A percentile compares a stretch with the other conserved stretches of the same genome.
Evolutionary conservation across 2,329 filamentous ascomycete genomes (phyloP).

Genomic region (Lecanicillium sp.): DNA sequence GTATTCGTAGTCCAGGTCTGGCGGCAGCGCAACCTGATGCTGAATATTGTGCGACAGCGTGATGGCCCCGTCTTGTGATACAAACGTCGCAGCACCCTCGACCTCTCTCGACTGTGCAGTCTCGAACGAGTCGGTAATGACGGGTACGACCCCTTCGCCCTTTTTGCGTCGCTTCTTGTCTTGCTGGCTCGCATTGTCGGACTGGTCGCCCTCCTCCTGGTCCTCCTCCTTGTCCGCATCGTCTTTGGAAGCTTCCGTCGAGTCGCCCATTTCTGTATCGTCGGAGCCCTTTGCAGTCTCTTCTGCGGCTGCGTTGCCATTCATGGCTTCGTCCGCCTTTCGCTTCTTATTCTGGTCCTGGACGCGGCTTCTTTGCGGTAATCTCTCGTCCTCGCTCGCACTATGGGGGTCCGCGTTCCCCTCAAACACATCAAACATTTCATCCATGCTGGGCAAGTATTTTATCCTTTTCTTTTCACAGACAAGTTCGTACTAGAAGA

Average conservation of each 20-base stretch:
- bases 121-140: constrained; percentile 89
- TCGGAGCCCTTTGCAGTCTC: constrained; percentile 1
- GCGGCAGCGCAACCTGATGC: constrained; percentile 91
- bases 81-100: constrained; percentile 64
- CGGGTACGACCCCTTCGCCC: constrained; percentile 58
- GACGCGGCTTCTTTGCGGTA: constrained; percentile 42
- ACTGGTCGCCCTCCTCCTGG: constrained; percentile 25
- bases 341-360: constrained; percentile 70
- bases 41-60: constrained; percentile 95
- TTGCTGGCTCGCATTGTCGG: constrained; percentile 39
- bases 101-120: constrained; percentile 91
- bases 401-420: constrained; percentile 39
- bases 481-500: not conserved
- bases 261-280: constrained; percentile 37
- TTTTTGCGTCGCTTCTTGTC: constrained; percentile 58
- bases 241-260: constrained; percentile 29
- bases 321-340: constrained; percentile 72
- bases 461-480: not conserved
- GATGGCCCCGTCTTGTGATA: constrained; percentile 59
- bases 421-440: constrained; percentile 77
- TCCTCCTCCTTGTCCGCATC: constrained; percentile 17
- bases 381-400: constrained; percentile 34
- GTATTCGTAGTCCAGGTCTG: constrained; percentile 89
- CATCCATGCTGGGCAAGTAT: constrained; percentile 49
- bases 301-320: constrained; percentile 32